Percentiles rank a stretch among this genome's conserved stretches.
Evolutionary conservation across 2,329 filamentous ascomycete genomes (phyloP).

Genomic region (Mariannaea sp.): DNA sequence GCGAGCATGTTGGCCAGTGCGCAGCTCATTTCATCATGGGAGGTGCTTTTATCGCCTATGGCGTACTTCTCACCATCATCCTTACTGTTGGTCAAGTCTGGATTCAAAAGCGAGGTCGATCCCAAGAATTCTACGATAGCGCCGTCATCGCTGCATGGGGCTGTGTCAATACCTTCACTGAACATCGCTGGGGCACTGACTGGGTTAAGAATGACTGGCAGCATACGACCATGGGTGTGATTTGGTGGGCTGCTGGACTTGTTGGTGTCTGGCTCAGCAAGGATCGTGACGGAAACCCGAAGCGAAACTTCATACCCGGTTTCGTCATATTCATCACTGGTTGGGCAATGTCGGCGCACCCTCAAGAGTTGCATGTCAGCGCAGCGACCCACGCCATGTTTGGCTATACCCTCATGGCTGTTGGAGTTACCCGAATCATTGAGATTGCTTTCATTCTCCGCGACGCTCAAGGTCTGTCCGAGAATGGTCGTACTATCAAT

Average conservation of each 20-base stretch:
- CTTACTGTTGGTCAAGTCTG: slow-evolving; percentile 87
- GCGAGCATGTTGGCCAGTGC: slow-evolving; percentile 90
- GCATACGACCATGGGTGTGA: slow-evolving; percentile 98
- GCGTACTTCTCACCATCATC: slow-evolving; percentile 82
- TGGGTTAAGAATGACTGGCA: slow-evolving; percentile 97
- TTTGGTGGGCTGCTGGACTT: slow-evolving; percentile 96
- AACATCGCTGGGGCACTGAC: slow-evolving; percentile 86
- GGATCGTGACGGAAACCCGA: slow-evolving; percentile 80
- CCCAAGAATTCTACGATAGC: slow-evolving; percentile 97
- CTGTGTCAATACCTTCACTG: slow-evolving; percentile 96
- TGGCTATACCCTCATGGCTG: slow-evolving; percentile 93
- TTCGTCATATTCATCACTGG: slow-evolving; percentile 92
- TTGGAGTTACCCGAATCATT: slow-evolving; percentile 80
- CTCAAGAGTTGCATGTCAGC: slow-evolving; percentile 81
- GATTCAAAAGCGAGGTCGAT: slow-evolving; percentile 80
- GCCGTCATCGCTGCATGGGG: slow-evolving; percentile 92
- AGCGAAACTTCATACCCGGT: slow-evolving; percentile 90
- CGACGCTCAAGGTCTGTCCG: slow-evolving; percentile 68
- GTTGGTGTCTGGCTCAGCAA: slow-evolving; percentile 90
- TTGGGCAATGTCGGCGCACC: slow-evolving; percentile 93
- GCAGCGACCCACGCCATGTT: slow-evolving; percentile 89
- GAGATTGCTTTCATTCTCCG: slow-evolving; percentile 87
- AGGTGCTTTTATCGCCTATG: slow-evolving; percentile 92
- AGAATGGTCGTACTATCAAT: slow-evolving; percentile 71
- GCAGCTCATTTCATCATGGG: slow-evolving; percentile 99